Percentiles rank a stretch among this genome's conserved stretches.
Evolutionary conservation across 495 filamentous ascomycete species (phyloP).

Genomic region (Tuber aestivum): DNA sequence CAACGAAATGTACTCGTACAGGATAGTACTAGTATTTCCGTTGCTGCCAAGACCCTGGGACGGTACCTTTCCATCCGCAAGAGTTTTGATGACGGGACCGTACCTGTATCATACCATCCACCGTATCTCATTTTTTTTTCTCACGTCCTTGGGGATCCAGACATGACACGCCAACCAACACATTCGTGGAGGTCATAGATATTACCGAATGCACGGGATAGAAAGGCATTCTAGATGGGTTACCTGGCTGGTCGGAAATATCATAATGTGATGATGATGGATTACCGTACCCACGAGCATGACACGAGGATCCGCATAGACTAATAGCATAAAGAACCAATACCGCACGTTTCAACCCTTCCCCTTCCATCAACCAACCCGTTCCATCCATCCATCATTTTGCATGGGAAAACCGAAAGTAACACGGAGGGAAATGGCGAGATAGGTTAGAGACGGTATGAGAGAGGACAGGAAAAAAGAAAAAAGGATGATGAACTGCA

Average conservation of each 20-base stretch:
- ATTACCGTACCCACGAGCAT: background rate
- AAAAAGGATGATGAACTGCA: background rate
- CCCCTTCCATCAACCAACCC: background rate
- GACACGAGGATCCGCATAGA: background rate
- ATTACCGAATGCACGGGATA: background rate
- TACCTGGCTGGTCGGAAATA: background rate
- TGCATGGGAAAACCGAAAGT: background rate
- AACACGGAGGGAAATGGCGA: background rate
- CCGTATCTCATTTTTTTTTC: background rate
- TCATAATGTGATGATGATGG: background rate
- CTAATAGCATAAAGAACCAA: background rate
- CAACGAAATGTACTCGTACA: no score
- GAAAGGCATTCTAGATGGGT: background rate
- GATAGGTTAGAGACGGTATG: background rate
- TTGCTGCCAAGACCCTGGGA: no score
- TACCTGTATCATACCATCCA: no score
- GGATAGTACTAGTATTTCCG: no score
- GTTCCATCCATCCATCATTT: background rate
- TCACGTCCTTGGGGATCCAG: background rate
- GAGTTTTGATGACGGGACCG: no score
- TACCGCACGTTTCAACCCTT: background rate
- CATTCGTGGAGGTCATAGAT: background rate
- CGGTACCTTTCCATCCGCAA: no score
- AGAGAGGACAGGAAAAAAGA: background rate
- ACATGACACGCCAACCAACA: background rate